These are phyloP conservation scores for Gynandropsis gynandra DNA, from an alignment of 345 rosid species.

Conservation along the genomic window DNA sequence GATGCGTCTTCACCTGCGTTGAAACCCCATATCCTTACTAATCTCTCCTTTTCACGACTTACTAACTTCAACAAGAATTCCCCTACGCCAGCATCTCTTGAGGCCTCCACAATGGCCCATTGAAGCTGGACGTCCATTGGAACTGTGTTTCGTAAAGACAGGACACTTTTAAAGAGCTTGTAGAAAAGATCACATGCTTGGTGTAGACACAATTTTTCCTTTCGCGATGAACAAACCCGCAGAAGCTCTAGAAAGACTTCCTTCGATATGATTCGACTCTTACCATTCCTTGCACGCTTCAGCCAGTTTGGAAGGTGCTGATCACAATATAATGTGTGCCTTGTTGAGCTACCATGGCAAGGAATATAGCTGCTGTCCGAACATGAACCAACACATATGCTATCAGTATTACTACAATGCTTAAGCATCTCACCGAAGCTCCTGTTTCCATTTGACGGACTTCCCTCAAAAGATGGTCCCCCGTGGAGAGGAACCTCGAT, in stretches of 20 bases:
- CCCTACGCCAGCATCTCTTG: conserved; percentile 52
- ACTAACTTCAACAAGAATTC: conserved; percentile 68
- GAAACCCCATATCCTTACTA: conserved; percentile 68
- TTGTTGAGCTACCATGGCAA: conserved; percentile 65
- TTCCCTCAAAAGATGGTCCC: conserved; percentile 32
- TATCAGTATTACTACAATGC: conserved; percentile 38
- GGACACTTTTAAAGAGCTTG: conserved; percentile 86
- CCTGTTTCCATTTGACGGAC: conserved; percentile 32
- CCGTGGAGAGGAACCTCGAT: conserved; percentile 37
- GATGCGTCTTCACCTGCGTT: conserved; percentile 33
- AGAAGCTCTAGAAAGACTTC: conserved; percentile 81
- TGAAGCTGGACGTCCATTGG: conserved; percentile 87
- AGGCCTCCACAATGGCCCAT: conserved; percentile 95
- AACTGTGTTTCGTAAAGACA: conserved; percentile 83
- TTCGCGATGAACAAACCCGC: conserved; percentile 47
- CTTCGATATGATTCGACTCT: conserved; percentile 89
- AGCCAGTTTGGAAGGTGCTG: conserved; percentile 98
- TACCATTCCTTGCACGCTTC: conserved; percentile 97
- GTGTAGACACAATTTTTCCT: conserved; percentile 68
- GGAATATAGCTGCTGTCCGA: conserved; percentile 35
- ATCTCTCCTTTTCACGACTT: conserved; percentile 65
- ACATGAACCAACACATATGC: conserved; percentile 58
- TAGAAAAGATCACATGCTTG: conserved; percentile 94
- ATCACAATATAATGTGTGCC: conserved; percentile 76
- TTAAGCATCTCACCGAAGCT: conserved; percentile 40